These are phyloP conservation scores for Eutrema salsugineum DNA, from an alignment of 441 rosid species.

Conservation along the genomic window DNA sequence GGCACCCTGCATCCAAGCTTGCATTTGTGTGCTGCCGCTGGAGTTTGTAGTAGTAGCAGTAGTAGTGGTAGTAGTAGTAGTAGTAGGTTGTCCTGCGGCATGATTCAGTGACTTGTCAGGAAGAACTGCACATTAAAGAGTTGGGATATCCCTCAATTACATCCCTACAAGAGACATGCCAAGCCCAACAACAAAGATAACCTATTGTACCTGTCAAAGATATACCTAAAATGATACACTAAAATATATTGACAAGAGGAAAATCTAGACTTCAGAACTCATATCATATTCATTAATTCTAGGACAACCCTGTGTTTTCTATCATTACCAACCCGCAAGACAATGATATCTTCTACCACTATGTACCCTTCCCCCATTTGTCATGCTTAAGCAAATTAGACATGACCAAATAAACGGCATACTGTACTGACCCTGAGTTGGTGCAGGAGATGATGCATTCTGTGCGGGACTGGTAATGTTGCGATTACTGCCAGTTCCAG, in stretches of 20 bases:
- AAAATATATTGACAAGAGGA: background rate
- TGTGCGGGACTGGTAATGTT: conserved; percentile 84
- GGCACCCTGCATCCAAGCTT: conserved; percentile 99
- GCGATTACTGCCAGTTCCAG: conserved; percentile 92
- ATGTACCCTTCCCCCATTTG: background rate
- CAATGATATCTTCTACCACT: background rate
- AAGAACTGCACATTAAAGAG: conserved; percentile 14
- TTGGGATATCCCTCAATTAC: background rate
- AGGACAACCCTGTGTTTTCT: background rate
- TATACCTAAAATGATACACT: background rate
- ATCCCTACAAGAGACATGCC: conserved; percentile 3
- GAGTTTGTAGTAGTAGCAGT: conserved; percentile 67
- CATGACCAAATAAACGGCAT: conserved; percentile 17
- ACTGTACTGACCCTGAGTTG: conserved; percentile 78
- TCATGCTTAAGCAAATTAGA: background rate
- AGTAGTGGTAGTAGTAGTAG: conserved; percentile 44
- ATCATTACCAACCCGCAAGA: background rate
- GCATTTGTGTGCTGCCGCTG: conserved; percentile 93
- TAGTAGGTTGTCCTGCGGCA: conserved; percentile 71
- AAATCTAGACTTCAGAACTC: background rate
- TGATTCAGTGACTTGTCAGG: conserved; percentile 23
- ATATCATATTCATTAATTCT: background rate
- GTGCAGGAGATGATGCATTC: conserved; percentile 65
- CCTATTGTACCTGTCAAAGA: background rate
- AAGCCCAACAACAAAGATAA: conserved; percentile 8